Percentiles rank a stretch among this genome's conserved stretches.
These are phyloP conservation scores for Neodidymelliopsis sp. DNA, from an alignment of 2,329 filamentous ascomycete genomes.

Conservation along the genomic window DNA sequence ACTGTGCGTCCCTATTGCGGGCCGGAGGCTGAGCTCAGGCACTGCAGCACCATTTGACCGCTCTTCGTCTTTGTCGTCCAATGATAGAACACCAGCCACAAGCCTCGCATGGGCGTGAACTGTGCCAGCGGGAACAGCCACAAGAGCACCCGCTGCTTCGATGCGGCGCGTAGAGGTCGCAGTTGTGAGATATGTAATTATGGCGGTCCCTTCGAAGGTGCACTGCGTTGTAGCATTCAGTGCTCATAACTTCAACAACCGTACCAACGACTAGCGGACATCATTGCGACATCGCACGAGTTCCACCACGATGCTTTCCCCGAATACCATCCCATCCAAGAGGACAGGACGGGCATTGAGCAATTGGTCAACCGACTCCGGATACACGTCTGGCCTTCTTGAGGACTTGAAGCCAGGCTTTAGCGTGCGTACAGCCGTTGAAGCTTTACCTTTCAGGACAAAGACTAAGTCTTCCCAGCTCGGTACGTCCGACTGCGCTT, in stretches of 20 bases:
- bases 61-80: slow-evolving; percentile 9
- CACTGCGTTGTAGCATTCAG: slow-evolving; percentile 9
- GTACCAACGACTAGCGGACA: not conserved
- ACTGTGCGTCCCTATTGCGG: slow-evolving; percentile 1
- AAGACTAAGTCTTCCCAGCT: slow-evolving; percentile 15
- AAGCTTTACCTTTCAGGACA: not conserved
- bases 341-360: slow-evolving; percentile 29
- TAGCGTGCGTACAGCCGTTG: slow-evolving; percentile 8
- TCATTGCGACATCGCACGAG: slow-evolving; percentile 1
- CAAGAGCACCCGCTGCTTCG: not conserved
- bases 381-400: slow-evolving; percentile 37
- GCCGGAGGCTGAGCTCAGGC: slow-evolving; percentile 17
- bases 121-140: slow-evolving; percentile 17
- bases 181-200: slow-evolving; percentile 7
- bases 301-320: slow-evolving; percentile 34
- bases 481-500: not conserved
- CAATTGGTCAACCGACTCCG: slow-evolving; percentile 45
- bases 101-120: slow-evolving; percentile 1
- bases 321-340: slow-evolving; percentile 28
- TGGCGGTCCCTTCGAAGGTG: slow-evolving; percentile 4
- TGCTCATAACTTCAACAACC: slow-evolving; percentile 2
- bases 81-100: slow-evolving; percentile 12
- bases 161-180: slow-evolving; percentile 14
- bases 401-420: slow-evolving; percentile 18
- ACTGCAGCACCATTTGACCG: slow-evolving; percentile 16